These are phyloP conservation scores for Backusella macrospora DNA, from an alignment of 192 early-diverging fungal species.

Conservation along the genomic window DNA sequence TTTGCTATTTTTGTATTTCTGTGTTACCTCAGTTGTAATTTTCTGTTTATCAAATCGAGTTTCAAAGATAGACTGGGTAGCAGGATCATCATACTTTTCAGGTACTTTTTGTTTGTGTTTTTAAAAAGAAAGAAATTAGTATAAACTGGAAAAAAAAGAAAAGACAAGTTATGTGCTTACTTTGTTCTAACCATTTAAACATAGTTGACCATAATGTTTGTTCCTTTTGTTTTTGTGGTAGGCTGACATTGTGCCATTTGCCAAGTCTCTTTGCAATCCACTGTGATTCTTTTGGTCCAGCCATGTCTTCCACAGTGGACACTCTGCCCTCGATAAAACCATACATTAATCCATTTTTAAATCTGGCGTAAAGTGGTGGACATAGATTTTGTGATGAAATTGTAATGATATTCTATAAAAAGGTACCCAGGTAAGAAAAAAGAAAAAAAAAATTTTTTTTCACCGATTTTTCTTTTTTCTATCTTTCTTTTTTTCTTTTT, in stretches of 20 bases:
- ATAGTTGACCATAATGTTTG: slow-evolving; percentile 73
- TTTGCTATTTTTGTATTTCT: neutral
- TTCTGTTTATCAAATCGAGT: slow-evolving; percentile 51
- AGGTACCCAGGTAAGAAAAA: neutral
- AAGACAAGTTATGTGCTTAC: too few species aligned
- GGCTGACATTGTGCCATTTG: slow-evolving; percentile 76
- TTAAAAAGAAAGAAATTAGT: too few species aligned
- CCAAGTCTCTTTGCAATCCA: slow-evolving; percentile 81
- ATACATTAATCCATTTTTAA: slow-evolving; percentile 92
- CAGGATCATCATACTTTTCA: slow-evolving; percentile 53
- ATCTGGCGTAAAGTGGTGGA: slow-evolving; percentile 82
- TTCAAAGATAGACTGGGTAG: slow-evolving; percentile 60
- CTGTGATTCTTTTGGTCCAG: slow-evolving; percentile 65
- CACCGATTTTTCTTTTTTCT: too few species aligned
- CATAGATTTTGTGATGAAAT: slow-evolving; percentile 71
- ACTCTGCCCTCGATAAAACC: slow-evolving; percentile 81
- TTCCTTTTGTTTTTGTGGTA: slow-evolving; percentile 37
- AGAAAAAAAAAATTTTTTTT: neutral
- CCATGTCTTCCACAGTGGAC: slow-evolving; percentile 75
- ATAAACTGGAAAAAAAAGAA: too few species aligned
- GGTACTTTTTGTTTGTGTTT: slow-evolving; percentile 52
- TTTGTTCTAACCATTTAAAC: slow-evolving; percentile 69
- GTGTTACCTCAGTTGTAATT: slow-evolving; percentile 46
- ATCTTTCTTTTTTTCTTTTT: neutral
- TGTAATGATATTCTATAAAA: slow-evolving; percentile 74